A percentile compares a stretch with the other conserved stretches of the same genome.
Conservation (phyloP, 768 basidiomycete genomes). For the Sarcomyxa edulis region DNA sequence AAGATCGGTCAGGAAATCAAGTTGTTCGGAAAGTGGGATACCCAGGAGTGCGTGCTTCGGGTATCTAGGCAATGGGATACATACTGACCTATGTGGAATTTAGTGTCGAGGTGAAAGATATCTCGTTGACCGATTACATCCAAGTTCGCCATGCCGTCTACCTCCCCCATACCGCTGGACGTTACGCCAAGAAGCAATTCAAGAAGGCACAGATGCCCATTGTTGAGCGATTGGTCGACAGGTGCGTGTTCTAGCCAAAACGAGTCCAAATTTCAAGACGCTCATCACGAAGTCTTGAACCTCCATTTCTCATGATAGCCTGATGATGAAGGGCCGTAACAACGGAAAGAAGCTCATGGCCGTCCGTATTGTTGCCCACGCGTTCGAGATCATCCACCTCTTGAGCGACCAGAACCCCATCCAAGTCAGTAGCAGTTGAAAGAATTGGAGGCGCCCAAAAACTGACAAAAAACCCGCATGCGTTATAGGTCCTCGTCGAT, state of each 20-base stretch:
- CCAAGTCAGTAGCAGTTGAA: conserved; percentile 57
- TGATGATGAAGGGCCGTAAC: conserved; percentile 99
- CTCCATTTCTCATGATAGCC: conserved; percentile 34
- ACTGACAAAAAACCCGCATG: no score
- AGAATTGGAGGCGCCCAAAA: no score
- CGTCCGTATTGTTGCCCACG: conserved; percentile 98
- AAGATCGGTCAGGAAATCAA: conserved; percentile 84
- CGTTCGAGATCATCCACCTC: conserved; percentile 99
- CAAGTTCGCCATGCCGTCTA: conserved; percentile 98
- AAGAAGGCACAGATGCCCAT: conserved; percentile 99
- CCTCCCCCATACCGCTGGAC: conserved; percentile 97
- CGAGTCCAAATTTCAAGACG: no score
- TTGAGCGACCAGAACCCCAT: conserved; percentile 99
- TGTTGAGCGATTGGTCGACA: conserved; percentile 98
- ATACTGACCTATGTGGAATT: no score
- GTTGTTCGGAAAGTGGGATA: conserved; percentile 99
- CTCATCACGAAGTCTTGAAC: conserved; percentile 4
- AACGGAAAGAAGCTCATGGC: conserved; percentile 99
- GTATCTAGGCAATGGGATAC: conserved; percentile 2
- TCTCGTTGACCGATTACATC: conserved; percentile 98
- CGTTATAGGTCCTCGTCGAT: conserved; percentile 85
- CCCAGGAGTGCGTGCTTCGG: conserved; percentile 91
- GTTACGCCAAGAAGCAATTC: conserved; percentile 99
- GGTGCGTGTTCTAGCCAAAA: conserved; percentile 41
- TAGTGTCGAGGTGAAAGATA: conserved; percentile 93